Conservation (phyloP, 2,329 filamentous ascomycete species). For the Colletotrichum godetiae region DNA sequence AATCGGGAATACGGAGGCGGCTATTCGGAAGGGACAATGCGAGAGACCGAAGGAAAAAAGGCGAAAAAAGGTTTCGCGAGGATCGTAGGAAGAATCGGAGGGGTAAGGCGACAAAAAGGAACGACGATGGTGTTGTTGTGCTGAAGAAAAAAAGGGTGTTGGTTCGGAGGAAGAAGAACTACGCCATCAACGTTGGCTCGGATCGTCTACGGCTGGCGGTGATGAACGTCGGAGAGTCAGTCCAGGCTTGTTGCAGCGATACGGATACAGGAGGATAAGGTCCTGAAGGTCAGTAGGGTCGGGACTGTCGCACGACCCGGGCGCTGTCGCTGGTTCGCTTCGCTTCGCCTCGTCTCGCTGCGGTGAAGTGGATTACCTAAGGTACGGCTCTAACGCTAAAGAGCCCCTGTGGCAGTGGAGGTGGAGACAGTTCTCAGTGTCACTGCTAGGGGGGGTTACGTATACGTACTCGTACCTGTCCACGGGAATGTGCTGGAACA, state of each 20-base stretch:
- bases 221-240: neutral
- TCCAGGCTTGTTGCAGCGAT: neutral
- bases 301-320: slow-evolving; percentile 1
- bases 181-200: slow-evolving; percentile 14
- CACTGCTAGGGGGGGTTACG: neutral
- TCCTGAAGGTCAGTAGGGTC: too few species aligned
- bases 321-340: slow-evolving; percentile 3
- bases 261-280: neutral
- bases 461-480: neutral
- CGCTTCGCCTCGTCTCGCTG: neutral
- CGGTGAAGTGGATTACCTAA: neutral
- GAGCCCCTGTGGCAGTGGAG: slow-evolving; percentile 17
- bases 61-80: slow-evolving; percentile 7
- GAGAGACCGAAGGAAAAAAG: neutral
- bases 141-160: slow-evolving; percentile 21
- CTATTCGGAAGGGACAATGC: neutral
- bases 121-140: slow-evolving; percentile 14
- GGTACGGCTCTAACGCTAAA: neutral
- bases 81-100: slow-evolving; percentile 18
- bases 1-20: neutral
- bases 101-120: slow-evolving; percentile 21
- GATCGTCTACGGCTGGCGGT: neutral
- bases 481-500: slow-evolving; percentile 23
- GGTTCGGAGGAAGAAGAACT: slow-evolving; percentile 7
- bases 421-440: neutral